Evolutionary conservation across 768 basidiomycete species (phyloP), one percentile per base, ranked within the genome.

Genomic region (Podaxis sp.): DNA sequence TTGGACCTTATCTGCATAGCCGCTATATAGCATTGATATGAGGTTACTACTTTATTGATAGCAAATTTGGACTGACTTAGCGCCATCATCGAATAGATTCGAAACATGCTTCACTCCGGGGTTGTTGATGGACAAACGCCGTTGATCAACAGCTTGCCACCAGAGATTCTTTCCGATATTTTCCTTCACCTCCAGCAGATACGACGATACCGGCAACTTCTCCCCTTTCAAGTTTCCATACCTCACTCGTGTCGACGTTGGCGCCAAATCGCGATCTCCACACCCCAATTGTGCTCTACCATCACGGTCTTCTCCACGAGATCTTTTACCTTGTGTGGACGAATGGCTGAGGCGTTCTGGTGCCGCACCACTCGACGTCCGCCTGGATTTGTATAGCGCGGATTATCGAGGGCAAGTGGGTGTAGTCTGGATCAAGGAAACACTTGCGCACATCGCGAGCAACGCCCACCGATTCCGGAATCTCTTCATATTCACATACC

Each of bases 191-290:
- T 70, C 6, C 64, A 63, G 47, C 67, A 71, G 18, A 62, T 55
- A 14, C 65, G 58, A 13, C 70, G 67, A 21, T 58, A 65, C 14
- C 62, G 63, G 42, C 66, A 67, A 42, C 61, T 52, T 53, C 57
- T 74, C 27, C 73, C 74, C 38, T 70, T 69, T 25, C 75, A 77
- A 62, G 73, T 82, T n/a, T 21, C 66, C 11, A 60, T 78, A 14
- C 76, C 75, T 40, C 79, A 80, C 59, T 77, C 82, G 42, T 80
- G 74, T n/a, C 59, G 59, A 16, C 69, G 67, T 51, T 82, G 79
- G 78, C 72, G 80, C 50, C 66, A 65, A 2, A 64, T 74, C 14
- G 77, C 76, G 0, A 55, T 77, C 25, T 63, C 66, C 13, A 74
- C 71, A 4, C 73, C 77, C 1, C 54, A 64, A 4, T 69, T 82